Conservation (phyloP, 2,329 filamentous ascomycete species). For the Thyridium curvatum region DNA sequence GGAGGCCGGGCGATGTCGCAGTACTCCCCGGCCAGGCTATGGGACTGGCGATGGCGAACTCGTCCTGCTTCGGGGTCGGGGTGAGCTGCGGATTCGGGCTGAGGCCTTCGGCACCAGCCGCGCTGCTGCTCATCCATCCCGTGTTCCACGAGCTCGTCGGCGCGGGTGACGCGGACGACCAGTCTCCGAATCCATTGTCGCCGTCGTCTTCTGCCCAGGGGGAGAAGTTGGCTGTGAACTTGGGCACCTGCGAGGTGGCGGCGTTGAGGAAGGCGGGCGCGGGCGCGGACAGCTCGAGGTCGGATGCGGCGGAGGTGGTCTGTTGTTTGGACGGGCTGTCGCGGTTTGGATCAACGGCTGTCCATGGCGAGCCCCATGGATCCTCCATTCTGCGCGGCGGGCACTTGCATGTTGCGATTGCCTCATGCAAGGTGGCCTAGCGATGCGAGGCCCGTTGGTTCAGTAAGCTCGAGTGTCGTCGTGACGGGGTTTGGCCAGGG, state of each 20-base stretch:
- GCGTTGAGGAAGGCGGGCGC: constrained; percentile 33
- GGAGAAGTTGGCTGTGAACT: constrained; percentile 19
- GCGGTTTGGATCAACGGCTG: constrained; percentile 28
- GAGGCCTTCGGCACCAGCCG: constrained; percentile 3
- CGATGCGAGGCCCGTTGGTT: constrained; percentile 2
- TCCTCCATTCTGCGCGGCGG: constrained; percentile 46
- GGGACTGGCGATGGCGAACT: constrained; percentile 25
- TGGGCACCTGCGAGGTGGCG: constrained; percentile 15
- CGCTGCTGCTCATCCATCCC: constrained; percentile 20
- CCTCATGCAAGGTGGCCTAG: constrained; percentile 1
- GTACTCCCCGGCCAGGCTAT: constrained; percentile 32
- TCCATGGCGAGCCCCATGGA: constrained; percentile 59
- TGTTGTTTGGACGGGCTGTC: constrained; percentile 28
- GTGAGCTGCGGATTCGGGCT: constrained; percentile 18
- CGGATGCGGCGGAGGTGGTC: constrained; percentile 22
- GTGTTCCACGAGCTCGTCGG: constrained; percentile 5
- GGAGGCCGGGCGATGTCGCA: constrained; percentile 26
- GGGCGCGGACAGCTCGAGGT: constrained; percentile 34
- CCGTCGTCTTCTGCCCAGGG: constrained; percentile 36
- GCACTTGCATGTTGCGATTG: constrained; percentile 9
- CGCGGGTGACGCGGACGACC: constrained; percentile 23
- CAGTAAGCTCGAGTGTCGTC: background rate
- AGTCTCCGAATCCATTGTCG: constrained; percentile 29
- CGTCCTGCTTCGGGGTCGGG: constrained; percentile 21
- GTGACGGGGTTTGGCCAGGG: background rate